A percentile compares a stretch with the other conserved stretches of the same genome.
Evolutionary conservation across 371 early-diverging fungal genomes (phyloP).

Genomic region (Mucor racemosus): DNA sequence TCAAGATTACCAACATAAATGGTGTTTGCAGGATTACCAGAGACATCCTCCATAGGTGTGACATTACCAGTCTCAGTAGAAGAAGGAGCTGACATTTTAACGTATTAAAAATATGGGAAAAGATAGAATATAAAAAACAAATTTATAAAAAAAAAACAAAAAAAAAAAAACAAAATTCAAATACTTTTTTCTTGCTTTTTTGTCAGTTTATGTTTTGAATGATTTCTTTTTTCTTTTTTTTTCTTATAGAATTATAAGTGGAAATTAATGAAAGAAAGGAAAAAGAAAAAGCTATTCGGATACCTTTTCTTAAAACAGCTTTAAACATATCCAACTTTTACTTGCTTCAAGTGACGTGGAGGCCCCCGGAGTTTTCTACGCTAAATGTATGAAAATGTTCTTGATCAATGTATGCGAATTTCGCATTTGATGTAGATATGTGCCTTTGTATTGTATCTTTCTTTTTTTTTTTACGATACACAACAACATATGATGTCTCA

Average conservation of each 20-base stretch:
- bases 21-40: slow-evolving; percentile 33
- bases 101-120: background rate
- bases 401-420: background rate
- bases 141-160: slow-evolving; percentile 10
- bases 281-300: background rate
- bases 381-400: background rate
- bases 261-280: background rate
- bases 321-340: background rate
- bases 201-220: background rate
- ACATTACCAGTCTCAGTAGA: slow-evolving; percentile 1
- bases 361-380: background rate
- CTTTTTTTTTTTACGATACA: background rate
- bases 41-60: slow-evolving; percentile 13
- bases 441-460: background rate
- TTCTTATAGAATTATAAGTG: background rate
- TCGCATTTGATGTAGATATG: background rate
- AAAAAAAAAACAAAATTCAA: slow-evolving; percentile 4
- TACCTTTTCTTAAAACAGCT: background rate
- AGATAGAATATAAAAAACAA: slow-evolving; percentile 1
- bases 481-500: too few relatives aligned
- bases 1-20: slow-evolving; percentile 91
- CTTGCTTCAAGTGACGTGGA: slow-evolving; percentile 2
- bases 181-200: background rate
- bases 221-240: slow-evolving; percentile 1
- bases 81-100: slow-evolving; percentile 15